These are phyloP conservation scores for Murraya paniculata DNA, from an alignment of 345 rosid species.

Conservation along the genomic window DNA sequence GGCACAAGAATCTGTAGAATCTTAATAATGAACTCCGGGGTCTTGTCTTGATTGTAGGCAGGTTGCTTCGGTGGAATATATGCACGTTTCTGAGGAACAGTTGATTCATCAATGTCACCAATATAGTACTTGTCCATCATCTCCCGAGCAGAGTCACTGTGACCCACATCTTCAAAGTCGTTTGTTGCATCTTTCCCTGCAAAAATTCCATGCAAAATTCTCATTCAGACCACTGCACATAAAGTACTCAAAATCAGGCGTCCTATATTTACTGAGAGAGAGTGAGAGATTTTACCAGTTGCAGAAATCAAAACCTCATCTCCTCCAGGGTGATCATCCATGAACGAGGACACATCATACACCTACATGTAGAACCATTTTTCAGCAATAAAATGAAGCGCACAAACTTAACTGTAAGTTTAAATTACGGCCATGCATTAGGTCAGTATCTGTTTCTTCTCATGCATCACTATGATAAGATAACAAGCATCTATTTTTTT, in stretches of 20 bases:
- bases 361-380: conserved; percentile 43
- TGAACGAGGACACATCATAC: conserved; percentile 88
- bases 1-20: conserved; percentile 88
- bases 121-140: conserved; percentile 71
- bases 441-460: neutral
- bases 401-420: neutral
- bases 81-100: conserved; percentile 51
- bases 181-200: conserved; percentile 89
- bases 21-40: conserved; percentile 65
- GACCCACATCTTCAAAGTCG: conserved; percentile 95
- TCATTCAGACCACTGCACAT: neutral
- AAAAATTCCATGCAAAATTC: neutral
- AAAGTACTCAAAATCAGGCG: neutral
- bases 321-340: conserved; percentile 99
- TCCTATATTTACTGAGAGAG: neutral
- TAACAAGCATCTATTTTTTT: neutral
- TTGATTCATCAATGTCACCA: conserved; percentile 67
- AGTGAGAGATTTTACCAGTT: conserved; percentile 44
- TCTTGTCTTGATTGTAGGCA: conserved; percentile 49
- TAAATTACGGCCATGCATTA: neutral
- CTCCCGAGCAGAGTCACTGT: conserved; percentile 87
- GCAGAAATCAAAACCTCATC: conserved; percentile 91
- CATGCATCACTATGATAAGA: neutral
- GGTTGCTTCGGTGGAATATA: conserved; percentile 54
- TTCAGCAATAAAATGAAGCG: neutral